These are phyloP conservation scores for Poronia punctata DNA, from an alignment of 495 filamentous ascomycete genomes.

Conservation along the genomic window DNA sequence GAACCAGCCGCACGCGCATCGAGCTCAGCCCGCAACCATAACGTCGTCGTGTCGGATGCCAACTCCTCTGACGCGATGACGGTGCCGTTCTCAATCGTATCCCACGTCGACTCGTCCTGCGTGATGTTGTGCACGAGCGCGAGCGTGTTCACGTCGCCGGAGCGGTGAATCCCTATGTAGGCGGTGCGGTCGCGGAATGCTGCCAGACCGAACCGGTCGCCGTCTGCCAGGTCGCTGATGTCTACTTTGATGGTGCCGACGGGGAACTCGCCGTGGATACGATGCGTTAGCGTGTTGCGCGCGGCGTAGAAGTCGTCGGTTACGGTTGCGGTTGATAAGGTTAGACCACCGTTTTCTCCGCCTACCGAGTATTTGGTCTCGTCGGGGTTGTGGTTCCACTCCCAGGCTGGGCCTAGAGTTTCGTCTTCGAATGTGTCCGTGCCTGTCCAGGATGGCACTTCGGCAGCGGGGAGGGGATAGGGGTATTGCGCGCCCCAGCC, in stretches of 20 bases:
- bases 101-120: slow-evolving; percentile 29
- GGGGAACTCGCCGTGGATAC: slow-evolving; percentile 42
- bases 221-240: slow-evolving; percentile 39
- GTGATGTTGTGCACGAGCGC: slow-evolving; percentile 16
- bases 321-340: slow-evolving; percentile 42
- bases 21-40: slow-evolving; percentile 35
- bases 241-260: slow-evolving; percentile 42
- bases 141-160: slow-evolving; percentile 17
- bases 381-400: slow-evolving; percentile 60
- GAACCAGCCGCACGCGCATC: slow-evolving; percentile 13
- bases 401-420: slow-evolving; percentile 40
- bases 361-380: slow-evolving; percentile 20
- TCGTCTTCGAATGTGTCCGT: slow-evolving; percentile 38
- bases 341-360: slow-evolving; percentile 28
- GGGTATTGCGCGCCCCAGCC: slow-evolving; percentile 41
- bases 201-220: slow-evolving; percentile 45
- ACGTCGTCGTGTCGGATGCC: slow-evolving; percentile 11
- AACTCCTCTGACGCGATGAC: slow-evolving; percentile 26
- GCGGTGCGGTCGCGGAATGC: slow-evolving; percentile 45
- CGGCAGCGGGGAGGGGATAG: slow-evolving; percentile 27
- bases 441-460: slow-evolving; percentile 20
- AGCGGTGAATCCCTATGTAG: slow-evolving; percentile 42
- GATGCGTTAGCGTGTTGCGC: slow-evolving; percentile 50
- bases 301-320: slow-evolving; percentile 47
- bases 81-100: slow-evolving; percentile 32